A percentile compares a stretch with the other conserved stretches of the same genome.
phyloP scores from a whole-genome alignment of 257 asterid species.

The Przewalskia tangutica region DNA sequence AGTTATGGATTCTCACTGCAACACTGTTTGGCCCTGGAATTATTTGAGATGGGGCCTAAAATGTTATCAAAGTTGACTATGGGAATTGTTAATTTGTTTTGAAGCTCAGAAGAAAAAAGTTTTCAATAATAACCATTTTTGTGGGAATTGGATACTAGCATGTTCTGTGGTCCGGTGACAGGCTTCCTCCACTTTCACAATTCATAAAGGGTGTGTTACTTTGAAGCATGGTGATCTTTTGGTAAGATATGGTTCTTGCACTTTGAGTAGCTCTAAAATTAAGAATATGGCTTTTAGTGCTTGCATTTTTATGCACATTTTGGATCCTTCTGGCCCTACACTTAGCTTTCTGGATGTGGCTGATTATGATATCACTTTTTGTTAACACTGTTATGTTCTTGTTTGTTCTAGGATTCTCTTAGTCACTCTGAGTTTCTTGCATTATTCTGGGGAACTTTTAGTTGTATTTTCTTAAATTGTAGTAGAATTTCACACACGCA shows the following conservation, averaged over 20 bases:
- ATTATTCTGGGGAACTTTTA: not conserved
- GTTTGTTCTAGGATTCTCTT: slow-evolving; percentile 3
- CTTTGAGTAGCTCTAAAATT: not conserved
- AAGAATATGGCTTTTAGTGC: not conserved
- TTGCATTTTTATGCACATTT: not conserved
- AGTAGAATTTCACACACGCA: not conserved
- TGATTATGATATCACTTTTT: not conserved
- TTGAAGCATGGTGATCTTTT: not conserved
- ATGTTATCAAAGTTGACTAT: not conserved
- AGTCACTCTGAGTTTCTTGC: not conserved
- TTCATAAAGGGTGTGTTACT: not conserved
- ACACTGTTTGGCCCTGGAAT: not conserved
- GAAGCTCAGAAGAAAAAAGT: not conserved
- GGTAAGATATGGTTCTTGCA: slow-evolving; percentile 3
- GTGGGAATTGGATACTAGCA: slow-evolving; percentile 1
- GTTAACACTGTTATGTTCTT: not conserved
- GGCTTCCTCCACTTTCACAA: not conserved
- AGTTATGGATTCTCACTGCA: not conserved
- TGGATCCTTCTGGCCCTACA: not conserved
- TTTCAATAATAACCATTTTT: not conserved
- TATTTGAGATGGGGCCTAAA: not conserved
- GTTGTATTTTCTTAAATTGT: not conserved
- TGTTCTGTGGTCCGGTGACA: slow-evolving; percentile 5
- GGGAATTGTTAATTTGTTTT: not conserved
- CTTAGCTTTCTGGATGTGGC: not conserved